Conservation (phyloP, 441 rosid genomes). For the Rhodomyrtus psidioides region DNA sequence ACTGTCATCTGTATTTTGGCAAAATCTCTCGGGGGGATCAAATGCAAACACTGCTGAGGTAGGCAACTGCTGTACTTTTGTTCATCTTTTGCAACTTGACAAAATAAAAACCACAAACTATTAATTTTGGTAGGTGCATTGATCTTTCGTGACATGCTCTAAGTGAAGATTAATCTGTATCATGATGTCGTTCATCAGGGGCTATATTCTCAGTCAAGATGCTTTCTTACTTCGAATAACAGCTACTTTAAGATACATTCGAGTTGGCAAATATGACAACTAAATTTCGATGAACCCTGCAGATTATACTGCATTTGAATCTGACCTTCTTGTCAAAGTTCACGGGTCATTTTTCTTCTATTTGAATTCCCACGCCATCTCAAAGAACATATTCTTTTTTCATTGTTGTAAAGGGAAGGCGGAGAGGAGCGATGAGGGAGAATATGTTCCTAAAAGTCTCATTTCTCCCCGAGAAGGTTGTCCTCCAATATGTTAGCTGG, state of each 20-base stretch:
- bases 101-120: too few relatives aligned
- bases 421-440: background rate
- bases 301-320: background rate
- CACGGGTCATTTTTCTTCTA: background rate
- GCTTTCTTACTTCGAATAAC: background rate
- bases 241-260: background rate
- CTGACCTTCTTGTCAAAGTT: background rate
- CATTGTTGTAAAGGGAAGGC: background rate
- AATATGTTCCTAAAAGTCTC: background rate
- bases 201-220: background rate
- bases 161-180: background rate
- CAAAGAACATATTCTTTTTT: background rate
- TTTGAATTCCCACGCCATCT: background rate
- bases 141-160: background rate
- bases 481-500: too few relatives aligned
- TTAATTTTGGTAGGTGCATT: background rate
- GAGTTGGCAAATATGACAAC: background rate
- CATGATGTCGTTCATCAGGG: background rate
- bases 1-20: background rate
- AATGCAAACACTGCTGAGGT: background rate
- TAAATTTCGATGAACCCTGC: too few relatives aligned
- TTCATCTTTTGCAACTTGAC: background rate
- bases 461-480: too few relatives aligned
- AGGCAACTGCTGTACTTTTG: background rate
- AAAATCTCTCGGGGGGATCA: background rate